Base-by-base conservation (phyloP, 257 asterid genomes). In the Gentiana macrophylla region DNA sequence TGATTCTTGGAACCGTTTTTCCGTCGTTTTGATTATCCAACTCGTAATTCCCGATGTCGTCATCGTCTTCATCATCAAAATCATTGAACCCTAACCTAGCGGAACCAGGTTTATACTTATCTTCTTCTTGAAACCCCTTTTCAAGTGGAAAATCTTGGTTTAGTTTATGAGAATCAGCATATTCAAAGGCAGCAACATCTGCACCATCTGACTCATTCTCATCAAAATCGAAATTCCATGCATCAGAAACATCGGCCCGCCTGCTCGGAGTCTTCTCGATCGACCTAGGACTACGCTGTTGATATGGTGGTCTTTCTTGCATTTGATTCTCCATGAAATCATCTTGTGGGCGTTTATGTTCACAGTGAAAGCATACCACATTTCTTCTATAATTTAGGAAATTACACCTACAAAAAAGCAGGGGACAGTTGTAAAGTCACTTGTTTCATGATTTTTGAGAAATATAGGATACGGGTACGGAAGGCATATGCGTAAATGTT, bases 201-300 rank as follows among this genome's bases (percentile, higher is more conserved):
- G 98, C 96, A 44, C 98, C 98, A 72, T 87, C 98, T 11, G 98
- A 91, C 69, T 87, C 98, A 66, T 91, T 79, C 62, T 91, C 98
- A 54, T 91, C 98, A 70, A 91, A 91, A 70, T 91, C 94, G 58
- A 91, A 91, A 70, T 91, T 91, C 96, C 98, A 91, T 35, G 96
- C 94, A 64, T 75, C 77, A 49, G 98, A 69, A 64, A 89, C 70
- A 62, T 78, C 85, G 24, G 24, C 24, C 45, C 72, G 74, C 66
- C 82, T 72, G 47, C 64, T 62, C n/a, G 79, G 51, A 32, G 68
- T 60, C 62, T 72, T 84, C 50, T 78, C 92, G 61, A 50, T 51
- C 61, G 70, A 77, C 67, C 81, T 57, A 12, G 77, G 75, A 62
- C 80, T 70, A 55, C 35, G 71, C 59, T 70, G 87, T 10, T 24